Conservation (phyloP, 148 eudicot species). For the Camellia granthamiana region DNA sequence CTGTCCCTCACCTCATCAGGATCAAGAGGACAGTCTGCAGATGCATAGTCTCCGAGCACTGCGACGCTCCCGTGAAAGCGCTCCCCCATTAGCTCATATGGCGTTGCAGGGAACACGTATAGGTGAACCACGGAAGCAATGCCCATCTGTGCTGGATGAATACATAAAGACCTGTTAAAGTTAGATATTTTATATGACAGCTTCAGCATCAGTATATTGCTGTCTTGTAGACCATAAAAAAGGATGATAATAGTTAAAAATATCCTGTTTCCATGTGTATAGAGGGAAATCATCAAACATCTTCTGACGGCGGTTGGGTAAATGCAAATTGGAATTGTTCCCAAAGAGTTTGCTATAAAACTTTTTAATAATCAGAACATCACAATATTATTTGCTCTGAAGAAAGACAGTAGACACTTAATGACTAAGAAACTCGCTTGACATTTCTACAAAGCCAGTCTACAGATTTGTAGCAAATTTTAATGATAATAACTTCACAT, state of each 20-base stretch:
- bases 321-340: neutral
- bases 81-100: constrained; percentile 88
- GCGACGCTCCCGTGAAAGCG: constrained; percentile 64
- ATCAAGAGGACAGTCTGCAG: constrained; percentile 85
- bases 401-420: neutral
- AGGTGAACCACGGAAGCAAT: constrained; percentile 90
- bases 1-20: constrained; percentile 98
- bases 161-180: constrained; percentile 32
- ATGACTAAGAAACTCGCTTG: neutral
- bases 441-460: neutral
- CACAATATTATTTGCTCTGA: neutral
- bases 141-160: constrained; percentile 91
- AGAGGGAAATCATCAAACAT: neutral
- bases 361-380: neutral
- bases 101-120: constrained; percentile 91
- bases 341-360: neutral
- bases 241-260: neutral
- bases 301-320: neutral
- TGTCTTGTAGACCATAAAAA: neutral
- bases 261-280: neutral
- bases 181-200: constrained; percentile 10
- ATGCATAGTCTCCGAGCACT: constrained; percentile 95
- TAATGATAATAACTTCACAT: neutral
- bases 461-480: neutral
- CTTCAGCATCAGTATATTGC: neutral